phyloP scores from a whole-genome alignment of 768 basidiomycete genomes.

The Cystobasidium ongulense region DNA sequence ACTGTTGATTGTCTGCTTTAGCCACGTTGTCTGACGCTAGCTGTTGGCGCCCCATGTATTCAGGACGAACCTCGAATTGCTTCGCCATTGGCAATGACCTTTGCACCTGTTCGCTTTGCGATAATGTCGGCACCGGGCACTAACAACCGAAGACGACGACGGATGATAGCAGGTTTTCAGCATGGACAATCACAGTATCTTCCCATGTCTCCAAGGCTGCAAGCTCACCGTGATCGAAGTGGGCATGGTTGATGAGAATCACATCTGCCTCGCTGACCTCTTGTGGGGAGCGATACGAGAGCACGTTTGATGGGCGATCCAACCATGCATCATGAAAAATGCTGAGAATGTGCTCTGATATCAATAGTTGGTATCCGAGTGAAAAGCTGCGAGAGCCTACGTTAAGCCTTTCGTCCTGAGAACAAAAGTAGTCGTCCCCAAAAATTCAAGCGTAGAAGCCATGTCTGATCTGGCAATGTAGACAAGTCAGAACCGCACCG shows the following conservation, averaged over 20 bases:
- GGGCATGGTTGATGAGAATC: conserved; percentile 11
- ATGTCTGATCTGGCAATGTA: neutral
- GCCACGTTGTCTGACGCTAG: neutral
- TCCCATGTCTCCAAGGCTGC: too few relatives aligned
- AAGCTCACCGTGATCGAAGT: neutral
- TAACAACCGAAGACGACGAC: neutral
- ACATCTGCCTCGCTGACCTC: neutral
- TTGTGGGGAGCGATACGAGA: neutral
- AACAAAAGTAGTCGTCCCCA: neutral
- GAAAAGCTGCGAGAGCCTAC: too few relatives aligned
- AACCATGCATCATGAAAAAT: conserved; percentile 9
- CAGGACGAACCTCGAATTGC: neutral
- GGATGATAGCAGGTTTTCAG: too few relatives aligned
- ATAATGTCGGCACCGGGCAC: conserved; percentile 10
- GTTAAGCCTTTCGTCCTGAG: neutral
- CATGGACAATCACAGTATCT: too few relatives aligned
- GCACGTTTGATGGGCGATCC: conserved; percentile 6
- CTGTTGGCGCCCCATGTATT: too few relatives aligned
- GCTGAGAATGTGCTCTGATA: too few relatives aligned
- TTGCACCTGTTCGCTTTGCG: conserved; percentile 6
- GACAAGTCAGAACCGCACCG: too few relatives aligned
- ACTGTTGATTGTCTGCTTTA: neutral
- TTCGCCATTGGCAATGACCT: conserved; percentile 8
- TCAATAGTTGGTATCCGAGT: too few relatives aligned
- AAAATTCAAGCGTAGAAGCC: neutral